Conservation (phyloP, 1,139 yeast genomes). For the Spencermartinsiella ligniputridi region DNA sequence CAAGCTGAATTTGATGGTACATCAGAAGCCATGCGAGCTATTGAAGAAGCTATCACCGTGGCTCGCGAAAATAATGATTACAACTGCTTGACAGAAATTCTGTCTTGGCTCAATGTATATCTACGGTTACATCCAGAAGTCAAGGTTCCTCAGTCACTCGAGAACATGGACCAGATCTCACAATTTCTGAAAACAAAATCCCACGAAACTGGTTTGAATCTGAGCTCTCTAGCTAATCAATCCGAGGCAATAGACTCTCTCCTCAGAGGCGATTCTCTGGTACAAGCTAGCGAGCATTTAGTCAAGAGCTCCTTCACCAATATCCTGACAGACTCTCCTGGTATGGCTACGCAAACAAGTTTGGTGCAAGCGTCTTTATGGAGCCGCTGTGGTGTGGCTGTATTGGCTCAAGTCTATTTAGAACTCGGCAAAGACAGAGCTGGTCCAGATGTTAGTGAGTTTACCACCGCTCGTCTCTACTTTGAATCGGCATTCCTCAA, state of each 20-base stretch:
- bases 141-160: constrained; percentile 23
- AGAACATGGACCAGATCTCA: constrained; percentile 53
- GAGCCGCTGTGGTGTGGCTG: constrained; percentile 24
- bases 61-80: constrained; percentile 84
- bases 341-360: constrained; percentile 25
- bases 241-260: constrained; percentile 53
- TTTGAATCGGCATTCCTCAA: constrained; percentile 17
- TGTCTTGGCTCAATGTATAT: constrained; percentile 75
- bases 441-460: neutral
- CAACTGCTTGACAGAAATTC: constrained; percentile 65
- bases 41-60: constrained; percentile 82
- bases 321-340: constrained; percentile 31
- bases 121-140: constrained; percentile 60
- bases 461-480: constrained; percentile 5
- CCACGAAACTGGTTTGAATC: constrained; percentile 45
- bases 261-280: constrained; percentile 47
- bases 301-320: constrained; percentile 53
- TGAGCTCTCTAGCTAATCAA: constrained; percentile 57
- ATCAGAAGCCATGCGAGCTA: constrained; percentile 70
- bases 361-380: constrained; percentile 29
- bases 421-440: neutral
- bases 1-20: constrained; percentile 75
- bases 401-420: constrained; percentile 20
- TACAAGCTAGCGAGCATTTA: constrained; percentile 47
- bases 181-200: constrained; percentile 59